Conservation (phyloP, 192 early-diverging fungal species). For the Podila verticillata region DNA sequence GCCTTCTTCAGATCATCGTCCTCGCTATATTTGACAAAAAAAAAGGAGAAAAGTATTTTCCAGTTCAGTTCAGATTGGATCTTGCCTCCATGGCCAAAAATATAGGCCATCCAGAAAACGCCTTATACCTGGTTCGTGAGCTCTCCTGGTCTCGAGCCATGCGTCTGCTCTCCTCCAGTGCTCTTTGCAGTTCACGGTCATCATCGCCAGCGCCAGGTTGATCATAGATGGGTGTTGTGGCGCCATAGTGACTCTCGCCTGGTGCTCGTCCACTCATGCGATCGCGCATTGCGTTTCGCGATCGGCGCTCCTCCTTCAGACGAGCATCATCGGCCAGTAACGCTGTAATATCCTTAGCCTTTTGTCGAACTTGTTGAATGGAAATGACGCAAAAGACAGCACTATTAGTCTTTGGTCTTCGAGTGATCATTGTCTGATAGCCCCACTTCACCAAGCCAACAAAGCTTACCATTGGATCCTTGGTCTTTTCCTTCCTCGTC, state of each 20-base stretch:
- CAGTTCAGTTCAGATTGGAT: too few relatives aligned
- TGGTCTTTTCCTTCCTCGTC: slow-evolving; percentile 93
- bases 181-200: slow-evolving; percentile 81
- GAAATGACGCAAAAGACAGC: not conserved
- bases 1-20: slow-evolving; percentile 57
- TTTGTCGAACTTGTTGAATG: slow-evolving; percentile 79
- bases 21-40: slow-evolving; percentile 14
- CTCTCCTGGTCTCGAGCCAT: slow-evolving; percentile 53
- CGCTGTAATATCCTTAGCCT: slow-evolving; percentile 89
- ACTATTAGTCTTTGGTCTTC: not conserved
- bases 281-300: slow-evolving; percentile 69
- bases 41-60: not conserved
- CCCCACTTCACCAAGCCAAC: not conserved
- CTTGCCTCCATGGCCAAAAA: too few relatives aligned
- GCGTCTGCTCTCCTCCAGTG: slow-evolving; percentile 85
- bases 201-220: slow-evolving; percentile 69
- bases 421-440: not conserved
- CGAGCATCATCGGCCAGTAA: slow-evolving; percentile 82
- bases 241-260: slow-evolving; percentile 19
- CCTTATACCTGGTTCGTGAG: slow-evolving; percentile 16
- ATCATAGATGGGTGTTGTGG: slow-evolving; percentile 46
- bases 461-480: slow-evolving; percentile 80
- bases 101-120: not conserved
- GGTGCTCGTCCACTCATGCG: slow-evolving; percentile 63
- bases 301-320: slow-evolving; percentile 79